phyloP scores from a whole-genome alignment of 257 asterid genomes.

The Fraxinus anomala region DNA sequence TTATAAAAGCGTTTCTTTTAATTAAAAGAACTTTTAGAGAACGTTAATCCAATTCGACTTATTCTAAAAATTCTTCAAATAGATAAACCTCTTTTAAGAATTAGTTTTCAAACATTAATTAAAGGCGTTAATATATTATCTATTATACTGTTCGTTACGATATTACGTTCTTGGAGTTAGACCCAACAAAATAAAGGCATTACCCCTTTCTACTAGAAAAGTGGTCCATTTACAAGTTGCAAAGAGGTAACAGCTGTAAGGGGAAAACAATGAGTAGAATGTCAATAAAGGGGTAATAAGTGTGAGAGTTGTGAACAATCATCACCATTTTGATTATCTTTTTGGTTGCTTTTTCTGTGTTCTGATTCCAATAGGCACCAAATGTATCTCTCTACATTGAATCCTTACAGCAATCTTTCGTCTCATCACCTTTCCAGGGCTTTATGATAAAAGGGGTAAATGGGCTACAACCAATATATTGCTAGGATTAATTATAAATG shows the following conservation, averaged over 20 bases:
- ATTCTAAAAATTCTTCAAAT: too few relatives aligned
- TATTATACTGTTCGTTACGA: too few relatives aligned
- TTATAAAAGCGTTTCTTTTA: too few relatives aligned
- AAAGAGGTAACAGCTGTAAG: conserved; percentile 48
- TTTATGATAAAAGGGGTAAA: conserved; percentile 35
- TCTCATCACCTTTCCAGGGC: conserved; percentile 42
- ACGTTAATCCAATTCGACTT: too few relatives aligned
- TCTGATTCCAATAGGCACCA: conserved; percentile 33
- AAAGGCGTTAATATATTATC: too few relatives aligned
- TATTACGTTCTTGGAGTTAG: too few relatives aligned
- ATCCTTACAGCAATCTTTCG: conserved; percentile 30
- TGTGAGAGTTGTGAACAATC: conserved; percentile 43
- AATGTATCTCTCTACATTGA: conserved; percentile 28
- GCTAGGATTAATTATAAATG: conserved; percentile 22
- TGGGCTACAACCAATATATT: conserved; percentile 17
- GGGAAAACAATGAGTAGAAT: conserved; percentile 28
- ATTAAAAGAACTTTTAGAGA: too few relatives aligned
- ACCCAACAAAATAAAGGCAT: background rate
- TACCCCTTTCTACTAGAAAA: background rate
- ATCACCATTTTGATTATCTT: conserved; percentile 62
- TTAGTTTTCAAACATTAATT: too few relatives aligned
- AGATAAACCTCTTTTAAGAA: too few relatives aligned
- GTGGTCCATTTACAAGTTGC: conserved; percentile 28
- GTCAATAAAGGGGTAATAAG: conserved; percentile 19
- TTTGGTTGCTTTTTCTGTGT: conserved; percentile 25